Conservation (phyloP, 768 basidiomycete genomes). For the Tulasnella sp. region DNA sequence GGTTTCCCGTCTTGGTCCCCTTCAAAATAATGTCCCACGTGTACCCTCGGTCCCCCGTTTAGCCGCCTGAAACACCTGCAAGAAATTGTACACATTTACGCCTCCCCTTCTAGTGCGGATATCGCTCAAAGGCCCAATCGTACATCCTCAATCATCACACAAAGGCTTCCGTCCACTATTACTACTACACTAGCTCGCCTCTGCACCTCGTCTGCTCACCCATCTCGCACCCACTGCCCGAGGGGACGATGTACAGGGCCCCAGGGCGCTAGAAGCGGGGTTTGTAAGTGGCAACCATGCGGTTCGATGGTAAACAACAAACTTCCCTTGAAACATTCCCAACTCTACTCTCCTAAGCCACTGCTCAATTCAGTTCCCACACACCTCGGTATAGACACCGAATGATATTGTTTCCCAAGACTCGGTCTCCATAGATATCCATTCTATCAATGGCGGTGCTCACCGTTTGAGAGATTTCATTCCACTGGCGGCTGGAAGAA, state of each 20-base stretch:
- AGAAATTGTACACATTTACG: neutral
- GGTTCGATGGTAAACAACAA: neutral
- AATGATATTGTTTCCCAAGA: neutral
- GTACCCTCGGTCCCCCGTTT: neutral
- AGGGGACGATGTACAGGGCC: constrained; percentile 2
- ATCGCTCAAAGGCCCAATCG: neutral
- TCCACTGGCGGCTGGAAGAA: neutral
- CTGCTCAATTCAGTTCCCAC: neutral
- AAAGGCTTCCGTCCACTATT: neutral
- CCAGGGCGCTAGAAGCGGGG: neutral
- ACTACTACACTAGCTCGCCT: no score
- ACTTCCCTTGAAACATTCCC: neutral
- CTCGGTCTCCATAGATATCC: constrained; percentile 5
- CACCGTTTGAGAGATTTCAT: neutral
- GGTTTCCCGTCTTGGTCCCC: neutral
- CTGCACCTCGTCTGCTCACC: neutral
- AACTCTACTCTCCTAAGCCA: neutral
- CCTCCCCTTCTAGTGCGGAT: neutral
- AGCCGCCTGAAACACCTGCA: neutral
- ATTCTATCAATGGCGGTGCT: neutral
- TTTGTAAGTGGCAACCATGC: neutral
- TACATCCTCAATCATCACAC: neutral
- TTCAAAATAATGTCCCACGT: constrained; percentile 4
- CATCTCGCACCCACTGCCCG: neutral
- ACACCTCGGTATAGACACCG: neutral